Percentiles rank a stretch among this genome's conserved stretches.
Evolutionary conservation across 139 green algal genomes (phyloP).

Genomic region (Trebouxia sp.): DNA sequence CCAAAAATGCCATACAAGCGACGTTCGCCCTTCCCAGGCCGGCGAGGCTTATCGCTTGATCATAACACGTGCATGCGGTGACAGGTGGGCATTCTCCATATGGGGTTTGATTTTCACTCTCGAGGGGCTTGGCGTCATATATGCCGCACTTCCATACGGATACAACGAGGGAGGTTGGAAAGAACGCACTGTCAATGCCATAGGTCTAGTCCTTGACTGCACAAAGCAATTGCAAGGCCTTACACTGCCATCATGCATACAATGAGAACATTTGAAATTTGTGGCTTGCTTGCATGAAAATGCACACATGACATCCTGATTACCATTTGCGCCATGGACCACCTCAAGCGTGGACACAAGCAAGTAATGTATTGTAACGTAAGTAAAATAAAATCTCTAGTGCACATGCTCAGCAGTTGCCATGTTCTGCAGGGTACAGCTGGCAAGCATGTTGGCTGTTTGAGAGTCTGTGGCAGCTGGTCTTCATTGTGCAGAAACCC

Average conservation of each 20-base stretch:
- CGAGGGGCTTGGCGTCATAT: slow-evolving; percentile 54
- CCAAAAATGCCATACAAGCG: too few relatives aligned
- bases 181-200: slow-evolving; percentile 34
- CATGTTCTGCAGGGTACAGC: slow-evolving; percentile 38
- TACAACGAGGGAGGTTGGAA: slow-evolving; percentile 40
- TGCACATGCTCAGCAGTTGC: too few relatives aligned
- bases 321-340: too few relatives aligned
- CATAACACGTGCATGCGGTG: background rate
- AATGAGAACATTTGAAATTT: too few relatives aligned
- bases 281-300: too few relatives aligned
- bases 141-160: slow-evolving; percentile 36
- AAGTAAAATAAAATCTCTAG: too few relatives aligned
- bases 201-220: slow-evolving; percentile 15
- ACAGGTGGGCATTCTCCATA: slow-evolving; percentile 63
- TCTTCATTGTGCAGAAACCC: slow-evolving; percentile 49
- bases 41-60: background rate
- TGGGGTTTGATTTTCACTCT: slow-evolving; percentile 71
- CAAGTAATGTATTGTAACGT: too few relatives aligned
- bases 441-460: slow-evolving; percentile 62
- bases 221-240: background rate
- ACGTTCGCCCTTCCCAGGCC: too few relatives aligned
- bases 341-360: too few relatives aligned
- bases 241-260: too few relatives aligned
- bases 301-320: too few relatives aligned
- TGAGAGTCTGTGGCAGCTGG: slow-evolving; percentile 58